A percentile compares a stretch with the other conserved stretches of the same genome.
Conservation (phyloP, 2,329 filamentous ascomycete genomes). For the Botryotinia calthae region DNA sequence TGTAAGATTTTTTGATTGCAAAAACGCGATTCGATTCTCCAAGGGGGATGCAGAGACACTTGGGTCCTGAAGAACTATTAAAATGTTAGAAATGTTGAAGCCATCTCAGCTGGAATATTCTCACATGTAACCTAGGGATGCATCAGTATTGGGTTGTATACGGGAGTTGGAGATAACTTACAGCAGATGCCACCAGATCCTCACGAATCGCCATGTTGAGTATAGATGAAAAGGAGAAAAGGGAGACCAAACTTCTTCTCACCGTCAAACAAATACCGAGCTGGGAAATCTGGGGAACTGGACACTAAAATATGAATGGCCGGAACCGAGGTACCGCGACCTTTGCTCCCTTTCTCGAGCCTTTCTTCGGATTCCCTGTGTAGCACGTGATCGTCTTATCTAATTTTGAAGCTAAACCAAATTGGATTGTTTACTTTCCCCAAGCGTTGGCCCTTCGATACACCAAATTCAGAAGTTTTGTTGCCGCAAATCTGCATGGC, state of each 20-base stretch:
- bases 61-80: constrained; percentile 84
- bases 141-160: constrained; percentile 29
- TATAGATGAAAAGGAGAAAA: constrained; percentile 5
- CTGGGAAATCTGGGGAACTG: constrained; percentile 15
- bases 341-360: not conserved
- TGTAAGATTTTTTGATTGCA: constrained; percentile 95
- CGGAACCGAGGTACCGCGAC: constrained; percentile 26
- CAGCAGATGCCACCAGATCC: constrained; percentile 83
- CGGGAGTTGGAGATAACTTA: constrained; percentile 44
- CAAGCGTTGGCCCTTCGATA: constrained; percentile 11
- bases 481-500: constrained; percentile 10
- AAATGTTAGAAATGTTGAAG: constrained; percentile 25
- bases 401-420: not conserved
- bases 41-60: constrained; percentile 85
- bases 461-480: constrained; percentile 10
- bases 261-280: constrained; percentile 9
- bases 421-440: constrained; percentile 21
- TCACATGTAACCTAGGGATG: constrained; percentile 39
- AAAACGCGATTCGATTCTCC: constrained; percentile 87
- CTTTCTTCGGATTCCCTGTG: not conserved
- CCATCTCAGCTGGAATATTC: constrained; percentile 19
- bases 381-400: constrained; percentile 10
- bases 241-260: not conserved
- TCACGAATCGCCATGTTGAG: constrained; percentile 79
- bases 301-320: constrained; percentile 23